These are phyloP conservation scores for Picochlorum sp. DNA, from an alignment of 139 green algal species.

Conservation along the genomic window DNA sequence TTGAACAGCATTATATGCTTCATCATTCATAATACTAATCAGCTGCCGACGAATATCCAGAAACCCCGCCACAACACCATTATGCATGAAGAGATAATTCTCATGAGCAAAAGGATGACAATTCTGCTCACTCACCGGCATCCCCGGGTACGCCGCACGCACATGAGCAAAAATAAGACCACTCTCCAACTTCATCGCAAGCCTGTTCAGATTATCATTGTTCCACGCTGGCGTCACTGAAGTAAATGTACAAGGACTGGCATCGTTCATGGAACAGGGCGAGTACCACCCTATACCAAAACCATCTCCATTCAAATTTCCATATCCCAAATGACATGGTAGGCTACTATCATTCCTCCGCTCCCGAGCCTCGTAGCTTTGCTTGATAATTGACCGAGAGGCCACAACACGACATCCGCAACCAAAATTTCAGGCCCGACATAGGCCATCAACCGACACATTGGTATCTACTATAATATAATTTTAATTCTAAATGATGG, in stretches of 20 bases:
- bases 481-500: no score
- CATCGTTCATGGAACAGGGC: constrained; percentile 30
- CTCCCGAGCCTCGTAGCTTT: constrained; percentile 89
- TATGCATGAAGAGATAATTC: constrained; percentile 97
- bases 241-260: constrained; percentile 84
- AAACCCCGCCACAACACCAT: constrained; percentile 86
- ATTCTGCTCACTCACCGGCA: constrained; percentile 90
- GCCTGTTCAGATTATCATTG: constrained; percentile 87
- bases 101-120: constrained; percentile 83
- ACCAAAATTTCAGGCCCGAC: constrained; percentile 67
- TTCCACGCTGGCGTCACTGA: constrained; percentile 92
- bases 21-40: constrained; percentile 66
- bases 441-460: constrained; percentile 89
- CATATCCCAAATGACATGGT: constrained; percentile 65
- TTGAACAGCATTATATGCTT: constrained; percentile 81
- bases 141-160: constrained; percentile 44
- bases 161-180: constrained; percentile 93
- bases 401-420: constrained; percentile 69
- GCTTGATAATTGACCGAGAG: constrained; percentile 86
- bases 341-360: constrained; percentile 58
- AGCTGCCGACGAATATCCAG: constrained; percentile 65
- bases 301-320: constrained; percentile 91
- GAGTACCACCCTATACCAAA: constrained; percentile 89
- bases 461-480: constrained; percentile 16
- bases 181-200: constrained; percentile 83